phyloP scores from a whole-genome alignment of 306 rosid species.

The Sphenostylis stenocarpa region DNA sequence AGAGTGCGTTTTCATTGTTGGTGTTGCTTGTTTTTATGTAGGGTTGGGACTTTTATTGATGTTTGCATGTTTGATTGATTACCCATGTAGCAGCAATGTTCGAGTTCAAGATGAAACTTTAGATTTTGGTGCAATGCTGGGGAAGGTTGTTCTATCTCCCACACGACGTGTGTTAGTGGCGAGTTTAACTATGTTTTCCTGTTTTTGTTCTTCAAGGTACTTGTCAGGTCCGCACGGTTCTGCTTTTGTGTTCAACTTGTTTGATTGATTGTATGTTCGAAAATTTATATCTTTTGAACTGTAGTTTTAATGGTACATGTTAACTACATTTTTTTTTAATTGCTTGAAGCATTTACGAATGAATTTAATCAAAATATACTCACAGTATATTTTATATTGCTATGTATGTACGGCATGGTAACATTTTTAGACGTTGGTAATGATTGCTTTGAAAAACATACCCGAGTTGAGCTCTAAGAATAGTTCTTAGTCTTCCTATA shows the following conservation, averaged over 20 bases:
- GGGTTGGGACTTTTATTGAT: slow-evolving; percentile 9
- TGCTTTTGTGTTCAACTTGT: slow-evolving; percentile 39
- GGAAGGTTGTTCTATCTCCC: slow-evolving; percentile 40
- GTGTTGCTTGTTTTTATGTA: neutral
- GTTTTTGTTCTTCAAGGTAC: slow-evolving; percentile 86
- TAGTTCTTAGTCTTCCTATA: too few relatives aligned
- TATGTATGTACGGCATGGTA: too few relatives aligned
- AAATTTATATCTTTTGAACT: slow-evolving; percentile 7
- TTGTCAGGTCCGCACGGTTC: slow-evolving; percentile 81
- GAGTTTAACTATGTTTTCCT: slow-evolving; percentile 60
- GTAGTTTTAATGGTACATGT: neutral
- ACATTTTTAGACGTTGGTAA: too few relatives aligned
- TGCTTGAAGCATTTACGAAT: neutral
- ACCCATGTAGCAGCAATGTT: slow-evolving; percentile 40
- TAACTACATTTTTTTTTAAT: neutral
- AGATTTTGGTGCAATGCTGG: slow-evolving; percentile 44
- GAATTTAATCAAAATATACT: too few relatives aligned
- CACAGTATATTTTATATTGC: too few relatives aligned
- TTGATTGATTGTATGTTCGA: slow-evolving; percentile 2
- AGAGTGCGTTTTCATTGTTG: slow-evolving; percentile 5
- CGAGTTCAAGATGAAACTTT: slow-evolving; percentile 39
- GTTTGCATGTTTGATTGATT: slow-evolving; percentile 13
- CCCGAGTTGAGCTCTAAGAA: too few relatives aligned
- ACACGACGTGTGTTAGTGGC: slow-evolving; percentile 71
- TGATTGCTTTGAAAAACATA: too few relatives aligned